These are phyloP conservation scores for Helotiales sp. DNA, from an alignment of 2,329 filamentous ascomycete genomes.

Conservation along the genomic window DNA sequence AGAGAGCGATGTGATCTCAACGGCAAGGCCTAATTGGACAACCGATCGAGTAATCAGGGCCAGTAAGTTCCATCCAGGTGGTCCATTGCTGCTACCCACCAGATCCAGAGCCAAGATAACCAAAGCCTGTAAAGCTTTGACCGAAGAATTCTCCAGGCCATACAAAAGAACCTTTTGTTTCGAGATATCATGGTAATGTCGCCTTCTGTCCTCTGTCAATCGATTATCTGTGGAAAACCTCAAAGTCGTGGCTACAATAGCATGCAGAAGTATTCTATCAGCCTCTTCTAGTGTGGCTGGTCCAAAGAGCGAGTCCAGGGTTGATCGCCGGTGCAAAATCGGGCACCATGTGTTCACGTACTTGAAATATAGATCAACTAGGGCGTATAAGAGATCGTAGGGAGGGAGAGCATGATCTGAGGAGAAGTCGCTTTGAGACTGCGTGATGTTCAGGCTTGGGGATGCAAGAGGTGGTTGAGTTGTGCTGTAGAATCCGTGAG, in stretches of 20 bases:
- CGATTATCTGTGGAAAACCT: constrained; percentile 78
- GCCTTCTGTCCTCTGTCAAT: constrained; percentile 70
- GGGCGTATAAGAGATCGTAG: constrained; percentile 70
- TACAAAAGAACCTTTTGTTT: constrained; percentile 87
- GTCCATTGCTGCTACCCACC: constrained; percentile 83
- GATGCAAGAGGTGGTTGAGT: constrained; percentile 51
- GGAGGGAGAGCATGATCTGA: constrained; percentile 70
- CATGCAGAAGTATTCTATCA: constrained; percentile 79
- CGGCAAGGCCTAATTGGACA: constrained; percentile 81
- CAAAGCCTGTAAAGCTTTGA: constrained; percentile 82
- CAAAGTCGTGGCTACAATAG: constrained; percentile 85
- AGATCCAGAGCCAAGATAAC: constrained; percentile 85
- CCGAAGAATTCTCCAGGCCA: constrained; percentile 85
- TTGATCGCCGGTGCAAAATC: constrained; percentile 82
- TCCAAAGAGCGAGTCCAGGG: constrained; percentile 79
- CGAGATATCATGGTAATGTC: constrained; percentile 75
- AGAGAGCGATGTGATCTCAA: constrained; percentile 77
- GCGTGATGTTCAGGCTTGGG: constrained; percentile 54
- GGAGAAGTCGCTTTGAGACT: constrained; percentile 45
- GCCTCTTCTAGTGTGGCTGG: constrained; percentile 74
- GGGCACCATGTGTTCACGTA: constrained; percentile 85
- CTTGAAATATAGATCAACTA: constrained; percentile 77
- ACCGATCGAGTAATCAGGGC: constrained; percentile 86
- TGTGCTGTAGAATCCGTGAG: constrained; percentile 36
- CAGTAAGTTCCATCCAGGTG: constrained; percentile 89